A percentile compares a stretch with the other conserved stretches of the same genome.
phyloP scores from a whole-genome alignment of 257 asterid species.

The Solanum appendiculatum region DNA sequence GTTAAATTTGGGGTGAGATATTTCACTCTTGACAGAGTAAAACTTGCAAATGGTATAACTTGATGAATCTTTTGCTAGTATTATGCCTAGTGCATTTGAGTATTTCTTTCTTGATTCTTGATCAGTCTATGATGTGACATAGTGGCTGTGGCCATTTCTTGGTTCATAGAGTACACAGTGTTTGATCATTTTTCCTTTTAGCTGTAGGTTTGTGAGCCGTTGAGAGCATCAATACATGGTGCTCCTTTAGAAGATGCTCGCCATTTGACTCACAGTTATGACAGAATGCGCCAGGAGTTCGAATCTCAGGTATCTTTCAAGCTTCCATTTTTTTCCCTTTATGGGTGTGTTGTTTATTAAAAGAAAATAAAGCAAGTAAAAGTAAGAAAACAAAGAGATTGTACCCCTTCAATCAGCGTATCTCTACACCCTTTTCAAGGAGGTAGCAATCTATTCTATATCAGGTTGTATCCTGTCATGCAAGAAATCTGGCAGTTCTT shows the following conservation, averaged over 20 bases:
- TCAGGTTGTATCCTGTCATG: neutral
- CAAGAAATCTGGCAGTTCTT: neutral
- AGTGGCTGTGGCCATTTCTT: neutral
- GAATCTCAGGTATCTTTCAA: conserved; percentile 60
- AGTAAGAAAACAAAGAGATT: neutral
- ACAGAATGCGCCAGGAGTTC: conserved; percentile 77
- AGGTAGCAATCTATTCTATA: neutral
- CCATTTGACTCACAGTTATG: conserved; percentile 75
- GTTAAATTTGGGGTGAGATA: neutral
- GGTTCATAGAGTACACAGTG: neutral
- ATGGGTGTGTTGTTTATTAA: neutral
- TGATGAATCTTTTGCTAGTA: neutral
- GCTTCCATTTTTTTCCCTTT: neutral
- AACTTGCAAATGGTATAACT: neutral
- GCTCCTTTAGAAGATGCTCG: conserved; percentile 99
- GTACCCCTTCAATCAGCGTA: neutral
- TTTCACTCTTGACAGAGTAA: neutral
- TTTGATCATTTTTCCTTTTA: neutral
- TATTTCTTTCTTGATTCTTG: neutral
- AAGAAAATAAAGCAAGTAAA: neutral
- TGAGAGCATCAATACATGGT: conserved; percentile 53
- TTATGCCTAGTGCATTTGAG: neutral
- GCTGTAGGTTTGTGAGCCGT: conserved; percentile 74
- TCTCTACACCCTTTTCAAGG: neutral
- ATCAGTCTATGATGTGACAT: neutral